These are phyloP conservation scores for Ceratobasidium sp. DNA, from an alignment of 1,284 basidiomycete species.

Conservation along the genomic window DNA sequence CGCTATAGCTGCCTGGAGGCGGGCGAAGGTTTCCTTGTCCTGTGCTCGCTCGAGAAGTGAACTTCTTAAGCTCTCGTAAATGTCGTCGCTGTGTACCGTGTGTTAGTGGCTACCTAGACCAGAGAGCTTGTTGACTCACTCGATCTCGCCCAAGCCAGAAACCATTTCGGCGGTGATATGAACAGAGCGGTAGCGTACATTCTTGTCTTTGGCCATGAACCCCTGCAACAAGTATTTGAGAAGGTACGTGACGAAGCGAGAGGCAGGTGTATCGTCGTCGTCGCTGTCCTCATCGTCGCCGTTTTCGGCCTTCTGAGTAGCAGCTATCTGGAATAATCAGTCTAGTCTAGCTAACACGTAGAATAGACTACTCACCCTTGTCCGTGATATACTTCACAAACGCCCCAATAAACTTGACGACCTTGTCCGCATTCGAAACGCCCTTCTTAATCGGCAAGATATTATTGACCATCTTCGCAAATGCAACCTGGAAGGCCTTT, in stretches of 20 bases:
- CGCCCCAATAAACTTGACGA: slow-evolving; percentile 85
- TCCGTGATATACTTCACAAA: slow-evolving; percentile 84
- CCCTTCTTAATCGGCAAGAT: slow-evolving; percentile 88
- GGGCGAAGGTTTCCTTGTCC: slow-evolving; percentile 87
- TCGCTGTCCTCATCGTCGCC: slow-evolving; percentile 53
- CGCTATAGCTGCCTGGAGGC: slow-evolving; percentile 86
- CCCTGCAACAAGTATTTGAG: slow-evolving; percentile 84
- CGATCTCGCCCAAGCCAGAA: slow-evolving; percentile 81
- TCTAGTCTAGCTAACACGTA: background rate
- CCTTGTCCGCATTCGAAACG: slow-evolving; percentile 77
- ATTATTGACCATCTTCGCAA: slow-evolving; percentile 76
- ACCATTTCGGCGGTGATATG: slow-evolving; percentile 86
- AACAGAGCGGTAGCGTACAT: slow-evolving; percentile 82
- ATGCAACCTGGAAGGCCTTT: slow-evolving; percentile 78
- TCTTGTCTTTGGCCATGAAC: slow-evolving; percentile 90
- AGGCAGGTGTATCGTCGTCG: slow-evolving; percentile 74
- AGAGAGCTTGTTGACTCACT: slow-evolving; percentile 64
- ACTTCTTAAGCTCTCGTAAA: slow-evolving; percentile 74
- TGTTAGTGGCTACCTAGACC: slow-evolving; percentile 2
- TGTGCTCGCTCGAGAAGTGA: slow-evolving; percentile 79
- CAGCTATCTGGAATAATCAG: slow-evolving; percentile 48
- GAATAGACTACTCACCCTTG: slow-evolving; percentile 66
- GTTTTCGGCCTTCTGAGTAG: slow-evolving; percentile 50
- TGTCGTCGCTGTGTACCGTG: slow-evolving; percentile 73
- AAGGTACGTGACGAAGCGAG: slow-evolving; percentile 78